Percentiles rank a stretch among this genome's conserved stretches.
Conservation (phyloP, 208 protist genomes). For the Trypanosoma melophagium region DNA sequence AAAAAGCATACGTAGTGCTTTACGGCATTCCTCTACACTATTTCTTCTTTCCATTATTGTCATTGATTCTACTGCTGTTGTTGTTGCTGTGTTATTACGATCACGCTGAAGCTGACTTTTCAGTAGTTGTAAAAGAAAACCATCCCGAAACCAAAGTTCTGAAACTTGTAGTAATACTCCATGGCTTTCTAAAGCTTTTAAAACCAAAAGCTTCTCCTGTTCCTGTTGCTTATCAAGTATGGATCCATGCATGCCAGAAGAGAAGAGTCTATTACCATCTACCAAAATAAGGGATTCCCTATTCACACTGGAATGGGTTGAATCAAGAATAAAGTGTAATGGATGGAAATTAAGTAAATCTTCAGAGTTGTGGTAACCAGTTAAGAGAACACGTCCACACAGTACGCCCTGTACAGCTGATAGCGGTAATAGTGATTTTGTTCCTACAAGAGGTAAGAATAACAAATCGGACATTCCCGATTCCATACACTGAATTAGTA, state of each 20-base stretch:
- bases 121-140: slow-evolving; percentile 10
- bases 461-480: slow-evolving; percentile 19
- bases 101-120: not conserved
- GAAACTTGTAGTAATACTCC: slow-evolving; percentile 21
- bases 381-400: slow-evolving; percentile 17
- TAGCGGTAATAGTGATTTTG: slow-evolving; percentile 14
- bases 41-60: too few species aligned
- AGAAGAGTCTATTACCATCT: slow-evolving; percentile 1
- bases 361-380: not conserved
- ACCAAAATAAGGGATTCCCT: not conserved
- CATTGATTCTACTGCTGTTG: too few species aligned
- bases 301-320: not conserved
- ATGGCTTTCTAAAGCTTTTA: slow-evolving; percentile 7
- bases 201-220: not conserved
- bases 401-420: not conserved
- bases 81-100: not conserved
- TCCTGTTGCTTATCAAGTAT: not conserved
- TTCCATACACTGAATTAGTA: slow-evolving; percentile 19
- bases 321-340: slow-evolving; percentile 24
- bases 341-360: slow-evolving; percentile 27
- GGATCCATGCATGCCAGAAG: not conserved
- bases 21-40: slow-evolving; percentile 3
- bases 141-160: slow-evolving; percentile 19
- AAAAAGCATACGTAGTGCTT: slow-evolving; percentile 19
- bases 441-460: slow-evolving; percentile 22